phyloP scores from a whole-genome alignment of 129 eudicot species.

The Glebionis coronaria region DNA sequence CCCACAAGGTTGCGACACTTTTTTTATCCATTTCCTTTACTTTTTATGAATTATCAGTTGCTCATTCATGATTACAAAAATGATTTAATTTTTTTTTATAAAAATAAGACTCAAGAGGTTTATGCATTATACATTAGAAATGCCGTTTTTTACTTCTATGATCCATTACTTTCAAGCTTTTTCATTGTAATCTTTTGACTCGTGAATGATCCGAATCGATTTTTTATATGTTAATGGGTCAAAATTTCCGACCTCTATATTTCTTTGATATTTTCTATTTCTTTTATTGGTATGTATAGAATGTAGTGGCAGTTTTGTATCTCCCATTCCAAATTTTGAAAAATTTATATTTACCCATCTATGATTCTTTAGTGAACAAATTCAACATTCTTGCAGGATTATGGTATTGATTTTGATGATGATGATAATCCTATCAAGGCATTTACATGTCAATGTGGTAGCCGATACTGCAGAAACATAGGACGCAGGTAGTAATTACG shows the following conservation, averaged over 20 bases:
- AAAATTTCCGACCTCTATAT: neutral
- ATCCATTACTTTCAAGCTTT: neutral
- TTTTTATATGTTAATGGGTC: neutral
- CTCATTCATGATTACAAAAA: neutral
- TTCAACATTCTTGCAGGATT: conserved; percentile 61
- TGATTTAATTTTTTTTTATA: neutral
- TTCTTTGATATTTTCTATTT: neutral
- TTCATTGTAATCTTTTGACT: neutral
- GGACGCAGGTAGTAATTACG: conserved; percentile 57
- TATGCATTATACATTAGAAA: neutral
- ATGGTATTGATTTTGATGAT: conserved; percentile 93
- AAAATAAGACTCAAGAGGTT: neutral
- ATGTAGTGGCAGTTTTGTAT: no score
- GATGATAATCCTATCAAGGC: conserved; percentile 68
- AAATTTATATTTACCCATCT: neutral
- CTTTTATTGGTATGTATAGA: neutral
- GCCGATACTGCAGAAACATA: conserved; percentile 73
- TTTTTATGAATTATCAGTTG: neutral
- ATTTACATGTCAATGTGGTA: conserved; percentile 74
- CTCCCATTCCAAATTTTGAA: no score
- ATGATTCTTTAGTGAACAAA: conserved; percentile 12
- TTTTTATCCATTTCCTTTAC: neutral
- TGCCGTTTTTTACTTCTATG: neutral
- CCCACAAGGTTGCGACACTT: neutral
- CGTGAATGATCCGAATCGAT: neutral